Conservation (phyloP, 805 yeast species). For the Lipomyces yamanashiensis region DNA sequence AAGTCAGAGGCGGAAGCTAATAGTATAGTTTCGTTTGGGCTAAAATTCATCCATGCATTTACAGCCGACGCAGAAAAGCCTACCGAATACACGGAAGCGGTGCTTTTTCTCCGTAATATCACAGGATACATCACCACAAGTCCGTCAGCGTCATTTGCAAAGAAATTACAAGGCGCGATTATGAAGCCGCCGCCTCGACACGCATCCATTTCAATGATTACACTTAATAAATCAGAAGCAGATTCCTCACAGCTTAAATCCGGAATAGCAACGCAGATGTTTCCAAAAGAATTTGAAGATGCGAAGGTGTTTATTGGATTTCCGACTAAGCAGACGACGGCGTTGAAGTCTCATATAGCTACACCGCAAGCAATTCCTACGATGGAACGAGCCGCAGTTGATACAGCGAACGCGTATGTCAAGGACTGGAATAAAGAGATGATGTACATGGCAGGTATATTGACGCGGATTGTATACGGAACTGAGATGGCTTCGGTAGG, state of each 20-base stretch:
- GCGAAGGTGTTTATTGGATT: conserved; percentile 50
- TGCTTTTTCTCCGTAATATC: conserved; percentile 42
- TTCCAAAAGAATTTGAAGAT: conserved; percentile 45
- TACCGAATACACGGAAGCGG: conserved; percentile 41
- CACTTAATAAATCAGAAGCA: conserved; percentile 41
- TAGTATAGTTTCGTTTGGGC: conserved; percentile 31
- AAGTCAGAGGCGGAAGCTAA: conserved; percentile 32
- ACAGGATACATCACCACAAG: conserved; percentile 44
- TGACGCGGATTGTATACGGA: conserved; percentile 47
- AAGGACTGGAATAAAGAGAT: conserved; percentile 49
- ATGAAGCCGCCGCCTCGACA: conserved; percentile 50
- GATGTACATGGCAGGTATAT: conserved; percentile 47
- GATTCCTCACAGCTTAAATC: conserved; percentile 43
- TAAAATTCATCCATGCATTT: conserved; percentile 30
- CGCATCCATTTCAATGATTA: conserved; percentile 45
- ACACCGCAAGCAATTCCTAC: conserved; percentile 50
- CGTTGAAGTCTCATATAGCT: conserved; percentile 46
- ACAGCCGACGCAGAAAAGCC: conserved; percentile 42
- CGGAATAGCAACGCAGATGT: conserved; percentile 46
- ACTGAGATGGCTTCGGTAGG: conserved; percentile 40
- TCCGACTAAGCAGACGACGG: conserved; percentile 50
- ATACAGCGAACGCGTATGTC: conserved; percentile 49
- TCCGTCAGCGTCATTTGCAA: conserved; percentile 43
- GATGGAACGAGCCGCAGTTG: conserved; percentile 51
- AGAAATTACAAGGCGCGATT: conserved; percentile 46